Conservation (phyloP, 2,329 filamentous ascomycete genomes). For the Nemania sp. region DNA sequence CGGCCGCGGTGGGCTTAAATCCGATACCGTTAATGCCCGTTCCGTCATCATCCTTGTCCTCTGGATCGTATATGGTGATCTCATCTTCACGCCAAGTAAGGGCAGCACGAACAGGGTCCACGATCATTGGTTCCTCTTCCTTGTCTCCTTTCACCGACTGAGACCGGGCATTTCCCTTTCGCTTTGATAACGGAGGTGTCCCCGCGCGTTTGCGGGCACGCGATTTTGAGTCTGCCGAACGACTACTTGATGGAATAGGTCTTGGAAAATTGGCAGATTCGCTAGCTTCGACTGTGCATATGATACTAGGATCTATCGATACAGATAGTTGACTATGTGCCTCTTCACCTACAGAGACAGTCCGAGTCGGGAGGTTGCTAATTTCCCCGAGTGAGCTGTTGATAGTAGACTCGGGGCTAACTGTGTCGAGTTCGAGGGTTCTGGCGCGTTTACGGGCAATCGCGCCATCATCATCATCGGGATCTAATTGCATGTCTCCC, state of each 20-base stretch:
- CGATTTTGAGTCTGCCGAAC: constrained; percentile 55
- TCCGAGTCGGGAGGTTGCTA: constrained; percentile 27
- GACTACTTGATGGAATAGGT: constrained; percentile 56
- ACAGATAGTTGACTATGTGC: constrained; percentile 40
- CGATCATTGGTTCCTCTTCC: constrained; percentile 52
- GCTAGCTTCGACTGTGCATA: constrained; percentile 34
- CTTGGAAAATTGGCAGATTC: constrained; percentile 48
- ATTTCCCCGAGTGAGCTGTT: constrained; percentile 26
- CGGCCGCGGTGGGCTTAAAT: constrained; percentile 72
- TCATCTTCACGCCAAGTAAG: constrained; percentile 77
- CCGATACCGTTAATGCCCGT: constrained; percentile 76
- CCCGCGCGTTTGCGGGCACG: constrained; percentile 47
- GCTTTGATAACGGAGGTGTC: constrained; percentile 48
- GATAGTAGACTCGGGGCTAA: constrained; percentile 18
- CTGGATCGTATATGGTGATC: constrained; percentile 74
- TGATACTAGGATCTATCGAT: constrained; percentile 43
- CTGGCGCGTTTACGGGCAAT: constrained; percentile 56
- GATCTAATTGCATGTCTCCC: constrained; percentile 46
- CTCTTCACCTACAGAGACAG: constrained; percentile 35
- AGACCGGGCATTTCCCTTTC: constrained; percentile 38
- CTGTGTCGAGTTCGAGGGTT: constrained; percentile 47
- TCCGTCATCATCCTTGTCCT: constrained; percentile 75
- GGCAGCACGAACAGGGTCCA: constrained; percentile 68
- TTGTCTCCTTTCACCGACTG: constrained; percentile 51
- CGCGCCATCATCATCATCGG: constrained; percentile 46